Evolutionary conservation across 352 stramenopile species (phyloP).

Genomic region (Phytopythium mirpurense): DNA sequence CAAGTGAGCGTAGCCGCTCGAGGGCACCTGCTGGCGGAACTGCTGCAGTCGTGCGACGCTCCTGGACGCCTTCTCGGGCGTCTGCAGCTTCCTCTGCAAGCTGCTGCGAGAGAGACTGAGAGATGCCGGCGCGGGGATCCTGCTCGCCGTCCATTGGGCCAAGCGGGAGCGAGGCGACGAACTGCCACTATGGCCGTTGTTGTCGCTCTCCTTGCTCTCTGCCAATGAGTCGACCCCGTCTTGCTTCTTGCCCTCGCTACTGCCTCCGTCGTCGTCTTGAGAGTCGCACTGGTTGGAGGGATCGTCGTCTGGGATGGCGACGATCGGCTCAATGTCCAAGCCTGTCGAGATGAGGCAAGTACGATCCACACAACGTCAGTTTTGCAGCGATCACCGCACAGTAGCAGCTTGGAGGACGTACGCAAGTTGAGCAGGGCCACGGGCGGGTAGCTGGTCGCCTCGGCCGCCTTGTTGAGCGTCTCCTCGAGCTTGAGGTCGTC

Average conservation of each 20-base stretch:
- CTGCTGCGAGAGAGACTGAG: conserved; percentile 3
- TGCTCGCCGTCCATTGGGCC: neutral
- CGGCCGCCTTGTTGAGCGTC: neutral
- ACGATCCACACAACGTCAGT: neutral
- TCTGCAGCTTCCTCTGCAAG: conserved; percentile 6
- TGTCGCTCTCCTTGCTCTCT: conserved; percentile 16
- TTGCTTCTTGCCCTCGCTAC: neutral
- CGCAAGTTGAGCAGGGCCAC: neutral
- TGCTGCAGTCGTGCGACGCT: conserved; percentile 29
- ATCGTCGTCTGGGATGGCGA: conserved; percentile 4
- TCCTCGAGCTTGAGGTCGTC: neutral
- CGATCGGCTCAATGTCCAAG: conserved; percentile 24
- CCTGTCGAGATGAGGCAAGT: conserved; percentile 6
- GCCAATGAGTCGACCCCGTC: conserved; percentile 3
- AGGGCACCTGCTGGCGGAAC: conserved; percentile 53
- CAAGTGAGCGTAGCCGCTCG: conserved; percentile 25
- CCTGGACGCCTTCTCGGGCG: conserved; percentile 14
- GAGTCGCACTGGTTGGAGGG: conserved; percentile 60
- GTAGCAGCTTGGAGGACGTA: neutral
- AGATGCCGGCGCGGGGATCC: neutral
- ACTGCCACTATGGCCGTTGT: conserved; percentile 6
- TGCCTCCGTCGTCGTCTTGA: conserved; percentile 6
- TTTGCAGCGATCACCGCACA: neutral
- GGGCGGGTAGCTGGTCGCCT: neutral
- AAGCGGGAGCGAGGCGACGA: neutral